Conservation (phyloP, 2,329 filamentous ascomycete species). For the Cordyceps javanica region DNA sequence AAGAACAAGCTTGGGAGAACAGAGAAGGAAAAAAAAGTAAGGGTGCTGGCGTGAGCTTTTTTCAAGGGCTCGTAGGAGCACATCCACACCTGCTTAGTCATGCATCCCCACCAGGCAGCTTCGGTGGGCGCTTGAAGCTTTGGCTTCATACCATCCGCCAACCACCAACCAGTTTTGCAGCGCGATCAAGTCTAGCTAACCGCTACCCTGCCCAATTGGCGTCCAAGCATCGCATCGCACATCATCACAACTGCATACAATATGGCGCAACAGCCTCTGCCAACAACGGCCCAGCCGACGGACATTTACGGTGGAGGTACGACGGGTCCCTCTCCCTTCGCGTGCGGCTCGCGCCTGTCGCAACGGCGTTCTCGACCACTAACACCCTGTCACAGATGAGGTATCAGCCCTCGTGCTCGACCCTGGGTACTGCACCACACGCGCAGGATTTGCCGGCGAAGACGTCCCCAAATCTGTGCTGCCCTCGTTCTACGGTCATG, state of each 20-base stretch:
- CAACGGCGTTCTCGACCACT: slow-evolving; percentile 4
- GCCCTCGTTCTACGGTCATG: slow-evolving; percentile 78
- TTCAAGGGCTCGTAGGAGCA: neutral
- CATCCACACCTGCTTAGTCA: slow-evolving; percentile 13
- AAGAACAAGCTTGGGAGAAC: neutral
- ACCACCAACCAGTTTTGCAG: slow-evolving; percentile 5
- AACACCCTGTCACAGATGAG: slow-evolving; percentile 60
- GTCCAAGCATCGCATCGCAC: slow-evolving; percentile 1
- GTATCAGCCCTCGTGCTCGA: slow-evolving; percentile 96
- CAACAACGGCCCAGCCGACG: slow-evolving; percentile 51
- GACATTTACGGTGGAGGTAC: slow-evolving; percentile 60
- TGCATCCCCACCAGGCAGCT: neutral
- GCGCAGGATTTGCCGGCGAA: slow-evolving; percentile 95
- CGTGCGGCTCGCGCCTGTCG: neutral
- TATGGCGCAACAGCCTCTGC: slow-evolving; percentile 53
- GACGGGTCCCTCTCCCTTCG: slow-evolving; percentile 16
- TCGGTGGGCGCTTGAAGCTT: neutral
- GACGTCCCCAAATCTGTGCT: slow-evolving; percentile 92
- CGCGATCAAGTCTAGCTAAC: slow-evolving; percentile 16
- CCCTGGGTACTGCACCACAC: slow-evolving; percentile 82
- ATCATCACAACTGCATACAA: slow-evolving; percentile 18
- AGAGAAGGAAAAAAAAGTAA: neutral
- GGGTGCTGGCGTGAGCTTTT: neutral
- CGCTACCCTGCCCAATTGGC: slow-evolving; percentile 22
- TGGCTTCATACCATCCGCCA: slow-evolving; percentile 4